Base-by-base conservation (phyloP, 768 basidiomycete genomes). In the Asterophora parasitica region DNA sequence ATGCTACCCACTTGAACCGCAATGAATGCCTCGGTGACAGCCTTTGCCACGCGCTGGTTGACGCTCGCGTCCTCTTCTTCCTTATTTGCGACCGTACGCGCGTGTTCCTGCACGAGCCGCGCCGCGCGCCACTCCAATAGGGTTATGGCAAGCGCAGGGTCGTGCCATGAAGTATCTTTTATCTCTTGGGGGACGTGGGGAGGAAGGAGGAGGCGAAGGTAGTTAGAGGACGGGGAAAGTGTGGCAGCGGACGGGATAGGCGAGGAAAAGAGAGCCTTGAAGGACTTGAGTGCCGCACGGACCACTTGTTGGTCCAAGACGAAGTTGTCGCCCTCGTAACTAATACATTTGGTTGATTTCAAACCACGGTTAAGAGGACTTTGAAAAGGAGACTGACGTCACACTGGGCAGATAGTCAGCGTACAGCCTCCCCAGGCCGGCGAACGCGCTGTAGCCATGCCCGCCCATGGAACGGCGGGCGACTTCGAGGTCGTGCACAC, bases 241-340 rank as follows among this genome's bases (percentile, higher is more conserved):
- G 59, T 48, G 2, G 58, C 35, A 12, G 58, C 48, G 0, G 66
- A 55, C 0, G 65, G 56, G 13, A 59, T 53, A 5, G 56, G 52
- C 1, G 64, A 53, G 3, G 67, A 53, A 27, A 65, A 62, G 6
- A 77, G 58, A 12, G 50, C 56, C 13, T 62, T 66, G 57, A 74
- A 75, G 0, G 83, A 73, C 55, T 87, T 89, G 23, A 86, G 64
- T 2, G 84, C 83, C 0, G 83, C 79, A 17, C 85, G 78, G 28
- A 85, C 78, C 28, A 87, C 85, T 63, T 90, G 88, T 40, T 78
- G 73, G 54, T 86, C 82, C 9, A 90, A 73, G 4, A 88, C 82
- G 51, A 76, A 88, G 59, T 90, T 89, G 58, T 90, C 88, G 11
- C 87, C 86, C 66, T 89, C 87, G 52, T 78, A 88, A 2, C 83